A percentile compares a stretch with the other conserved stretches of the same genome.
These are phyloP conservation scores for Cucurbita moschata DNA, from an alignment of 306 rosid species.

Conservation along the genomic window DNA sequence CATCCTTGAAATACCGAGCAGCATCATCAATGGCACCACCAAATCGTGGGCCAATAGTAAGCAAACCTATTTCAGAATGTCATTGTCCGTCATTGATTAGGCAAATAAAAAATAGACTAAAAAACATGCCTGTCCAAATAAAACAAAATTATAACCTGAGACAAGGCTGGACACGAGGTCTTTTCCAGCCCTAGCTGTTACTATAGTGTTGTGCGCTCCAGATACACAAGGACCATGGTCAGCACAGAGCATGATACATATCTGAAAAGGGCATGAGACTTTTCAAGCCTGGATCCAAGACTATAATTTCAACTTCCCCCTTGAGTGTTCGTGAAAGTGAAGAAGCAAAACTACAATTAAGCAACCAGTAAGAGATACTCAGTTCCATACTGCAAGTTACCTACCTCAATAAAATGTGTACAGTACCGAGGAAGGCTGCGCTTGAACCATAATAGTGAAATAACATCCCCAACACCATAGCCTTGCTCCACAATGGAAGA, in stretches of 20 bases:
- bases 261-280: conserved; percentile 48
- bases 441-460: conserved; percentile 80
- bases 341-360: neutral
- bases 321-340: neutral
- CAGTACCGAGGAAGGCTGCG: conserved; percentile 99
- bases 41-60: conserved; percentile 97
- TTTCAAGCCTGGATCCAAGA: conserved; percentile 10
- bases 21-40: conserved; percentile 99
- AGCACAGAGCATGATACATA: conserved; percentile 93
- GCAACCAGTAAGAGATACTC: neutral
- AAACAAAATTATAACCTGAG: conserved; percentile 36
- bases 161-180: conserved; percentile 94
- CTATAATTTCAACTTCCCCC: neutral
- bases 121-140: neutral
- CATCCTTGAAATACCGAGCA: conserved; percentile 98
- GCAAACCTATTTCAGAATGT: conserved; percentile 67
- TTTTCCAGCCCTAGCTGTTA: conserved; percentile 98
- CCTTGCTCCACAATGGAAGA: conserved; percentile 93
- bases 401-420: conserved; percentile 87
- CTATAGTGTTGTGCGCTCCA: conserved; percentile 97
- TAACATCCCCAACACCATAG: conserved; percentile 81
- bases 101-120: neutral
- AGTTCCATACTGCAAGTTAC: neutral
- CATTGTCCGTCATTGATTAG: conserved; percentile 6
- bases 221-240: conserved; percentile 99